Evolutionary conservation across 2,329 filamentous ascomycete species (phyloP), one percentile per base, ranked within the genome.

Genomic region (Aspergillus clavatus): DNA sequence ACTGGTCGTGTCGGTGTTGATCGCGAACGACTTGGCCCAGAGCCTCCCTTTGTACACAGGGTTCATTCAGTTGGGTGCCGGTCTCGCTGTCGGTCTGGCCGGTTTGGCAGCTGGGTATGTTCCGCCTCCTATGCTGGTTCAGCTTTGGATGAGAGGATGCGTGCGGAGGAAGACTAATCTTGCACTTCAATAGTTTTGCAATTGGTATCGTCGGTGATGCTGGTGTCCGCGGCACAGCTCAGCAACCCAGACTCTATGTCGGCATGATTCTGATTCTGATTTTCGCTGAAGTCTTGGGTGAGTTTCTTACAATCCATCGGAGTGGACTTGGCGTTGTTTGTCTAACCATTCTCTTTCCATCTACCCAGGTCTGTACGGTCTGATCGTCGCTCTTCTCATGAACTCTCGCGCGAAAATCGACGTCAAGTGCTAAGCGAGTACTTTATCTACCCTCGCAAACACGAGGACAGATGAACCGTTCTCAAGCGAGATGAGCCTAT

Each of bases 251-350:
- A 55, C 80, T 95, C 58, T 95, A 94, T 74, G 89, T 95, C 68
- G 90, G 90, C 74, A 96, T 96, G 89, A 95, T 96, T 74, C 73
- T 96, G 70, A 96, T 96, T 78, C 88, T 96, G 75, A 96, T 96
- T 91, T 96, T 95, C 80, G 90, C 90, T 59, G 90, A 96, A 91
- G 90, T 96, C 59, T 76, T 96, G 84, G 90, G 89, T 93, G 78
- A 53, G 84, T 77, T 22, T 24, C n/a, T 19, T n/a, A 37, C 16
- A n/a, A 24, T 18, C 21, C 35, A 38, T 36, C 23, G 4, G 8
- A 26, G 18, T n/a, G 28, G 27, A 33, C 42, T 19, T 11, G 22
- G 18, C 8, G 29, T 16, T 12, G 26, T 26, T 6, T 41, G 24
- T 42, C 19, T 38, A 26, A 45, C 37, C 7, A 1, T n/a, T 12